A percentile compares a stretch with the other conserved stretches of the same genome.
These are phyloP conservation scores for Populus ilicifolia DNA, from an alignment of 345 rosid species.

Conservation along the genomic window DNA sequence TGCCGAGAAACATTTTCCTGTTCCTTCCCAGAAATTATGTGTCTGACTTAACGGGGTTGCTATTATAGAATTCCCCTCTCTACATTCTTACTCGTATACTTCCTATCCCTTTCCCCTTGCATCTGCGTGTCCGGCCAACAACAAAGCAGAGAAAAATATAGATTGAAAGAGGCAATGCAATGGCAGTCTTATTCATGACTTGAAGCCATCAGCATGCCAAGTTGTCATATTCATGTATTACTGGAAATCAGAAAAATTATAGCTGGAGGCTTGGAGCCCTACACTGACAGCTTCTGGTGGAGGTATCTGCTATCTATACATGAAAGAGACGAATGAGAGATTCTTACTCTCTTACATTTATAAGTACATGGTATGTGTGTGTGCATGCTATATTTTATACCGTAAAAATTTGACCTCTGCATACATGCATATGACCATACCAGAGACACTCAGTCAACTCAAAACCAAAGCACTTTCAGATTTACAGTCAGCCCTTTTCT, in stretches of 20 bases:
- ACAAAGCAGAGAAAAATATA: not conserved
- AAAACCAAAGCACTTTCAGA: not conserved
- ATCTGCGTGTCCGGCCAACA: not conserved
- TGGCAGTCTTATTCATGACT: not conserved
- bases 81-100: not conserved
- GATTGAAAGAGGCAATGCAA: not conserved
- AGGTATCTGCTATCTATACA: not conserved
- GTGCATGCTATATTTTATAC: not conserved
- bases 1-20: not conserved
- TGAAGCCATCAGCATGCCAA: not conserved
- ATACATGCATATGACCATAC: not conserved
- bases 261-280: constrained; percentile 1
- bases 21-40: not conserved
- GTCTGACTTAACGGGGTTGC: not conserved
- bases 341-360: not conserved
- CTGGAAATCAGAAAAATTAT: constrained; percentile 2
- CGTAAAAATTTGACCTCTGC: not conserved
- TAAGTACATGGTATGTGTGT: too few species aligned
- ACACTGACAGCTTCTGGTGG: not conserved
- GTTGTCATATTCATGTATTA: constrained; percentile 5
- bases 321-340: constrained; percentile 1
- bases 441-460: not conserved
- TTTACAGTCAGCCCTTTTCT: not conserved
- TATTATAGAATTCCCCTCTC: not conserved
- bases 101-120: not conserved